Percentiles rank a stretch among this genome's conserved stretches.
These are phyloP conservation scores for Suillus lakei DNA, from an alignment of 768 basidiomycete genomes.

Conservation along the genomic window DNA sequence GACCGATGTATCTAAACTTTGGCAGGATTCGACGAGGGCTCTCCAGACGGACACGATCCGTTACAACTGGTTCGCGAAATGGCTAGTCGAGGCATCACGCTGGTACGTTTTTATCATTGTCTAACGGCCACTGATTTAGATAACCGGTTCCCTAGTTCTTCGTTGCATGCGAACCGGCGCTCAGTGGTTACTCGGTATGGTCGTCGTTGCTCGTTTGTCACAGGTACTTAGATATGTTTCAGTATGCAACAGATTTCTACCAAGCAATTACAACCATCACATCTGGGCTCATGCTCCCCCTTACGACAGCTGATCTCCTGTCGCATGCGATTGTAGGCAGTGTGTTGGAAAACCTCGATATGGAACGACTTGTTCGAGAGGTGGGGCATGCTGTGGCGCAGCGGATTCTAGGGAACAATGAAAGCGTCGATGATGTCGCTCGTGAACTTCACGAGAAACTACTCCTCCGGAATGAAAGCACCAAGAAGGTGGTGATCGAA, in stretches of 20 bases:
- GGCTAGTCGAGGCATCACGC: conserved; percentile 88
- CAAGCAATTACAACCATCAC: conserved; percentile 92
- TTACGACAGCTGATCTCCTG: conserved; percentile 93
- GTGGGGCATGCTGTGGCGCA: conserved; percentile 93
- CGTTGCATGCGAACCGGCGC: conserved; percentile 97
- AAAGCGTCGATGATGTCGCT: conserved; percentile 97
- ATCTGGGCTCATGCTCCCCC: conserved; percentile 93
- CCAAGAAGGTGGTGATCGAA: conserved; percentile 95
- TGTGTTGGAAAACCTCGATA: conserved; percentile 96
- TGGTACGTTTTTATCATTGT: conserved; percentile 49
- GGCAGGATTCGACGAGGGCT: conserved; percentile 89
- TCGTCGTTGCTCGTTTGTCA: conserved; percentile 18
- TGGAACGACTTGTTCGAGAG: conserved; percentile 95
- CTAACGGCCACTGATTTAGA: background rate
- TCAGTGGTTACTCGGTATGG: conserved; percentile 88
- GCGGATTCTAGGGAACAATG: conserved; percentile 89
- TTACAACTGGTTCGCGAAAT: conserved; percentile 84
- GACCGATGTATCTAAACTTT: conserved; percentile 7
- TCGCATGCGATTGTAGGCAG: conserved; percentile 96
- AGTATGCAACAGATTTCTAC: conserved; percentile 95
- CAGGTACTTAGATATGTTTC: conserved; percentile 17
- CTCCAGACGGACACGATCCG: conserved; percentile 93
- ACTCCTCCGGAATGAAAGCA: conserved; percentile 91
- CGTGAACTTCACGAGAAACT: conserved; percentile 92
- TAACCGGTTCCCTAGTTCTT: conserved; percentile 69